Base-by-base conservation (phyloP, 208 protist genomes). In the Crithidia expoeki region DNA sequence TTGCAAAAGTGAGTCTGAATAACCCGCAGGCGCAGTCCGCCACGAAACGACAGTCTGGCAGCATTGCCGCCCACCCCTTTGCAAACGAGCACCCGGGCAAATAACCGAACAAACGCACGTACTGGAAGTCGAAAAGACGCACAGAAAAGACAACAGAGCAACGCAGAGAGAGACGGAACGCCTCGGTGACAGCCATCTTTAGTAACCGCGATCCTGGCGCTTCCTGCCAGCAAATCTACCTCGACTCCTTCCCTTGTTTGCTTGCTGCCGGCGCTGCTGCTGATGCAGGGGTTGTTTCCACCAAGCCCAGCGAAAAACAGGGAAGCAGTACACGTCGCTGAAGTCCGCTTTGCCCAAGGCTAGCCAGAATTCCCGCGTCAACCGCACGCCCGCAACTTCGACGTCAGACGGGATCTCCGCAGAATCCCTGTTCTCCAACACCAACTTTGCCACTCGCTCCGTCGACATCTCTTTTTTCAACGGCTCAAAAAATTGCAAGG, bases 331-430 rank as follows among this genome's bases (percentile, higher is more conserved):
- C 10, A 83, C 80, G 19, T 74, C 84, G 4, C 62, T 49, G 25
- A 95, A 83, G 52, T 93, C 73, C 2, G 83, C 86, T 28, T 61
- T 33, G 23, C 72, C 76, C 50, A 95, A 77, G n/a, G 80, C 74
- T n/a, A 67, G 62, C 87, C 90, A 95, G 52, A 95, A 91, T 10
- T 83, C 74, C 14, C 25, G 49, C 19, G 75, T 58, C 44, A 95
- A 64, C 59, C 69, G 62, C 12, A 83, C 64, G 16, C 62, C 71
- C 5, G 74, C 83, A 21, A 90, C 79, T 17, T 38, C 66, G 12
- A 73, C 86, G 6, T 65, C 68, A 4, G 21, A 23, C 9, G 86
- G 90, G 23, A 90, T 69, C 34, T 80, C 76, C 16, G 50, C 50
- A 9, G 46, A 34, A 36, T 81, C 78, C 25, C 68, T 72, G 76